These are phyloP conservation scores for Sphaerulina populicola DNA, from an alignment of 2,329 filamentous ascomycete species.

Conservation along the genomic window DNA sequence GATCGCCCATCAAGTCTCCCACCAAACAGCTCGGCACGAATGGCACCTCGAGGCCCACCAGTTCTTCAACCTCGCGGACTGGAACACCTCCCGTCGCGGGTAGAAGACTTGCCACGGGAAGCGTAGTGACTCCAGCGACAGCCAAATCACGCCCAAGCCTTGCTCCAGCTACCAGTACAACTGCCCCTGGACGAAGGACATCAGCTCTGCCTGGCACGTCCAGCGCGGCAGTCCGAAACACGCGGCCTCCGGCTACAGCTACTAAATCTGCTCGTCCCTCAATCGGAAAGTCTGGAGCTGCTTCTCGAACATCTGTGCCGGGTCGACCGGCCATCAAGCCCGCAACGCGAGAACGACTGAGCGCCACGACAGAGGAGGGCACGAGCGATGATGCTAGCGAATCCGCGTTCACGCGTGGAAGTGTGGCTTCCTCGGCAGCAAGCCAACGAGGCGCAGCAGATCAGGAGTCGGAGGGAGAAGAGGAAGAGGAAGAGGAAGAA, in stretches of 20 bases:
- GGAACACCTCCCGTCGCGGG: constrained; percentile 52
- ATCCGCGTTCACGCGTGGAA: constrained; percentile 20
- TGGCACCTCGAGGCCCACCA: constrained; percentile 48
- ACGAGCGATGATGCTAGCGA: constrained; percentile 22
- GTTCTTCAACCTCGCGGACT: constrained; percentile 53
- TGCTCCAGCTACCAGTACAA: constrained; percentile 33
- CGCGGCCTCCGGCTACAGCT: constrained; percentile 3
- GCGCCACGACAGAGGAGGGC: constrained; percentile 21
- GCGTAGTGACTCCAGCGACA: constrained; percentile 28
- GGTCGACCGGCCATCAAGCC: constrained; percentile 13
- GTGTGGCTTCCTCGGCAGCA: constrained; percentile 15
- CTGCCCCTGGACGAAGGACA: constrained; percentile 24
- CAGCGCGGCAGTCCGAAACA: constrained; percentile 4
- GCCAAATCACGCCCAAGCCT: constrained; percentile 50
- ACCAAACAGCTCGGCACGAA: constrained; percentile 57
- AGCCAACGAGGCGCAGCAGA: constrained; percentile 16
- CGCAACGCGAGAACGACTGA: constrained; percentile 14
- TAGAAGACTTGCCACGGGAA: constrained; percentile 30
- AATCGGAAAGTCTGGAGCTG: constrained; percentile 11
- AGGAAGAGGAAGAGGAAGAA: constrained; percentile 20
- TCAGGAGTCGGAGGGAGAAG: constrained; percentile 20
- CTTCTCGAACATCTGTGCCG: constrained; percentile 10
- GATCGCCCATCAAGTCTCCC: constrained; percentile 73
- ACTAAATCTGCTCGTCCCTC: constrained; percentile 10
- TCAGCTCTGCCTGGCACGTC: constrained; percentile 32